Evolutionary conservation across 768 basidiomycete genomes (phyloP).

Genomic region (Asterophora lycoperdoides): DNA sequence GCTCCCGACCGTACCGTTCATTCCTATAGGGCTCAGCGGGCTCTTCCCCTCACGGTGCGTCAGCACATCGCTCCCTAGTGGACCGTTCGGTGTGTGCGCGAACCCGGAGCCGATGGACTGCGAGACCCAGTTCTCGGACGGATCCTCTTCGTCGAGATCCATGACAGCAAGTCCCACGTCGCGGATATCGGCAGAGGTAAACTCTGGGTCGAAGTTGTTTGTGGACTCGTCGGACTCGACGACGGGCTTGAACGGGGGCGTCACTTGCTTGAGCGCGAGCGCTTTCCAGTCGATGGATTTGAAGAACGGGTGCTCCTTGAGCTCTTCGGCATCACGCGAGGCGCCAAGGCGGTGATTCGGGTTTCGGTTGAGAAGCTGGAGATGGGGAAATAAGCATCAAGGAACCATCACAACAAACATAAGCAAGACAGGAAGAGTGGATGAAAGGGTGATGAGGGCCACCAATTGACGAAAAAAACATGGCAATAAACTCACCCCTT

Average conservation of each 20-base stretch:
- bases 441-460: conserved; percentile 5
- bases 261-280: conserved; percentile 81
- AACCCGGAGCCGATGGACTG: conserved; percentile 38
- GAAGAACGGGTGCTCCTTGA: conserved; percentile 97
- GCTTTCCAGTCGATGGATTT: conserved; percentile 87
- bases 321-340: conserved; percentile 82
- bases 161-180: conserved; percentile 60
- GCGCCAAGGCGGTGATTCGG: conserved; percentile 97
- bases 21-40: conserved; percentile 14
- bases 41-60: conserved; percentile 16
- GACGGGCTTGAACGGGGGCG: conserved; percentile 95
- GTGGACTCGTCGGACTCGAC: conserved; percentile 98
- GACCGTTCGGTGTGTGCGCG: conserved; percentile 69
- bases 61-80: conserved; percentile 56
- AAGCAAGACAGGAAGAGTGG: not conserved
- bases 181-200: conserved; percentile 87
- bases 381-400: conserved; percentile 1
- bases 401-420: conserved; percentile 13
- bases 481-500: conserved; percentile 66
- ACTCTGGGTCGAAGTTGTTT: conserved; percentile 98
- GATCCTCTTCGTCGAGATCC: conserved; percentile 57
- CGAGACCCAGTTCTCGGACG: conserved; percentile 66
- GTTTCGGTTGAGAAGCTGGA: conserved; percentile 92
- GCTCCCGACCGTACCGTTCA: conserved; percentile 14
- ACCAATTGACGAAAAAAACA: not conserved